Percentiles rank a stretch among this genome's conserved stretches.
These are phyloP conservation scores for Aspergillus nanangensis DNA, from an alignment of 495 filamentous ascomycete species.

Conservation along the genomic window DNA sequence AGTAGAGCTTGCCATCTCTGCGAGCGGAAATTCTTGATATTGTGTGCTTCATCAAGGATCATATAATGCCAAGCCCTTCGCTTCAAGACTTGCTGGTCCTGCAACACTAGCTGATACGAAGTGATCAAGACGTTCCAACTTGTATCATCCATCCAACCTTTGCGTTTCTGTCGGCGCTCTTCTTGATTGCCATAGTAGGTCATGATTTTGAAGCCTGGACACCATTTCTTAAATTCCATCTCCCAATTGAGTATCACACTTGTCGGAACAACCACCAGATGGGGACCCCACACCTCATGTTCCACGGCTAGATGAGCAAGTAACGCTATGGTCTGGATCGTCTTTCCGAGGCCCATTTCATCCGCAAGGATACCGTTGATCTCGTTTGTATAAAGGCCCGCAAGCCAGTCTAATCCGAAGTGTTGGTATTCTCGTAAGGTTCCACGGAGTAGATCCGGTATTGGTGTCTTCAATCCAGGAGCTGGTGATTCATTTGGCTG, in stretches of 20 bases:
- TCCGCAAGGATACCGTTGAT: conserved; percentile 99
- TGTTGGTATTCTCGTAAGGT: conserved; percentile 96
- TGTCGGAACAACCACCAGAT: conserved; percentile 94
- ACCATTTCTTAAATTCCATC: conserved; percentile 99
- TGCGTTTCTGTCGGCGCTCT: conserved; percentile 83
- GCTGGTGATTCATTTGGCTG: conserved; percentile 28
- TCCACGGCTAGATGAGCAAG: conserved; percentile 90
- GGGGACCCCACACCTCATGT: conserved; percentile 91
- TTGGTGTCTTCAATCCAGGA: conserved; percentile 59
- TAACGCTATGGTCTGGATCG: conserved; percentile 95
- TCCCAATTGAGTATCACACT: conserved; percentile 99
- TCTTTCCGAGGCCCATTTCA: conserved; percentile 99
- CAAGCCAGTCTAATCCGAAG: conserved; percentile 93
- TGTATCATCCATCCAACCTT: conserved; percentile 85
- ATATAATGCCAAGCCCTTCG: conserved; percentile 96
- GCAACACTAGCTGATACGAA: conserved; percentile 90
- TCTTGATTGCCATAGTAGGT: conserved; percentile 94
- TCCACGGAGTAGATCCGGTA: conserved; percentile 86
- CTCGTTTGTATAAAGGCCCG: conserved; percentile 81
- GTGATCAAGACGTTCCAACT: conserved; percentile 97
- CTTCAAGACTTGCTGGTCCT: conserved; percentile 91
- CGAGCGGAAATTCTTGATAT: conserved; percentile 99
- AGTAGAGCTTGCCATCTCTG: conserved; percentile 94
- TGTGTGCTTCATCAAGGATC: conserved; percentile 97
- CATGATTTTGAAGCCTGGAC: conserved; percentile 95